Base-by-base conservation (phyloP, 2,329 filamentous ascomycete species). In the Fusarium compactum region DNA sequence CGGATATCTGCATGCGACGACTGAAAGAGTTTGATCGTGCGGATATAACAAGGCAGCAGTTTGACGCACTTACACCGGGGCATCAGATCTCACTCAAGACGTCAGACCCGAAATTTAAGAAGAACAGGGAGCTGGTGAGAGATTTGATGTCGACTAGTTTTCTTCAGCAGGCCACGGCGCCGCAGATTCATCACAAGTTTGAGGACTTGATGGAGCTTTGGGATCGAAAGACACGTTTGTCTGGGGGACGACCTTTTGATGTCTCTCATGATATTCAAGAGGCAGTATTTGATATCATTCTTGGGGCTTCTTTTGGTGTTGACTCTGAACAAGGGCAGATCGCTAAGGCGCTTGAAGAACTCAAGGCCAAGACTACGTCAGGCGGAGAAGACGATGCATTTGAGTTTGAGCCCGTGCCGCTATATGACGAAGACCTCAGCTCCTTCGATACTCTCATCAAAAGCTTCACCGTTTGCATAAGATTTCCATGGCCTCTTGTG, bases 191-290 rank as follows among this genome's bases (percentile, higher is more conserved):
- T 40, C 54, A 70, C 12, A 80, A 78, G 34, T 72, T 73, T 10
- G 58, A 65, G 12, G 60, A 67, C 14, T 66, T 81, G 12, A 46
- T 81, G 12, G 70, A 76, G 12, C 69, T 82, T 11, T 81, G 79
- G 79, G 53, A 54, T 15, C 32, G 71, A 10, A 81, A 82, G 58
- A 54, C 63, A 5, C 22, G 57, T 1, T 5, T 77, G 1, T 71
- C 76, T 9, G 50, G 66, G 1, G 75, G 77, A 8, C 50, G 71
- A 3, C 78, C 78, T 2, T 82, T 82, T 40, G 66, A 75, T 7
- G 74, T 75, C 2, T 48, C 62, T 1, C 43, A 68, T 12, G 79
- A 82, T 44, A 71, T 82, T 2, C 71, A 74, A 22, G 70, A 78
- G 22, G 63, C 73, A 0, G 67, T 75, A 1, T 68, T 80, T 3